Base-by-base conservation (phyloP, 2,329 filamentous ascomycete genomes). In the Aspergillus jensenii region DNA sequence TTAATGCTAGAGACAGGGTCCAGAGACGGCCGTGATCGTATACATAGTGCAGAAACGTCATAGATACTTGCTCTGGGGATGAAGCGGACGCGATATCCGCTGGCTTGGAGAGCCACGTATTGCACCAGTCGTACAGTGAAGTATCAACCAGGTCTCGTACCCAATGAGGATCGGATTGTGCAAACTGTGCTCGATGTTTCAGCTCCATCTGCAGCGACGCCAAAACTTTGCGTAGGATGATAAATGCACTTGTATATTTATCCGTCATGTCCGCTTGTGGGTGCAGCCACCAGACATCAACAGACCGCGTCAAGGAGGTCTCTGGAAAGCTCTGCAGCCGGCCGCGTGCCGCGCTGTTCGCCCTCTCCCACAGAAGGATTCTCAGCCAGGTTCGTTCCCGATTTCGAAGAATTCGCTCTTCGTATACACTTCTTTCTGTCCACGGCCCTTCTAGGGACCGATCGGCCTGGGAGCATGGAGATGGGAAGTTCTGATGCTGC, bases 311-410 rank as follows among this genome's bases (percentile, higher is more conserved):
- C 37, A 71, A 47, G 2, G 62, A 53, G n/a, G 59, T 72, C 7
- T 71, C 68, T 4, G 70, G 69, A 27, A 72, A 71, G n/a, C 47
- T 58, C 27, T 64, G 62, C 0, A 65, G 63, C 21, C 67, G 62
- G 12, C 68, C 68, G 47, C 63, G 62, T 0, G 68, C 67, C 3
- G 68, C 68, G 51, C 68, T 70, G 31, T 70, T 71, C 1, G 69
- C 70, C 46, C 68, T 56, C 15, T 72, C 69, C 69, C 70, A 72
- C 8, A 71, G 54, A 0, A 71, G 56, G 21, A 72, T 72, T 11
- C 68, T 57, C 12, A 72, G 47, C 70, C 69, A 72, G 0, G 69
- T 72, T 44, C 68, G 59, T 58, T 72, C 68, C 7, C 63, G 57
- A 53, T 71, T 71, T 5, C 69, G 67, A 49, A 27, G 17, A 1